Evolutionary conservation across 2,329 filamentous ascomycete genomes (phyloP).

Genomic region (Colletotrichum endophyticum): DNA sequence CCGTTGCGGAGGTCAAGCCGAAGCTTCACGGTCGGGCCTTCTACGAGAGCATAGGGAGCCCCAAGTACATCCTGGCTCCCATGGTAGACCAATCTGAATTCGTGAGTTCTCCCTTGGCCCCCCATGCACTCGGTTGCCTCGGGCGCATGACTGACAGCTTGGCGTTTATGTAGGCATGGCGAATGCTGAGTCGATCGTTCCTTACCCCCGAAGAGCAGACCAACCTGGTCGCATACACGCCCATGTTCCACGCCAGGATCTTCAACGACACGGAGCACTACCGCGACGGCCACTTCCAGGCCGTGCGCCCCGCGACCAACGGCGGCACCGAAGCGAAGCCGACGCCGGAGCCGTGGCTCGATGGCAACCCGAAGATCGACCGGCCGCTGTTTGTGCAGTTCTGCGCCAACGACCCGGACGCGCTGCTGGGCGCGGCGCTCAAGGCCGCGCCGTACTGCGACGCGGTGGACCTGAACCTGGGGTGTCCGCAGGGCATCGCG

Average conservation of each 20-base stretch:
- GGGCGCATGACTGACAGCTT: background rate
- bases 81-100: slow-evolving; percentile 99
- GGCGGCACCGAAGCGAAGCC: slow-evolving; percentile 2
- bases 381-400: slow-evolving; percentile 95
- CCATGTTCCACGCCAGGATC: slow-evolving; percentile 94
- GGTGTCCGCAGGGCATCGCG: slow-evolving; percentile 96
- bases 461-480: slow-evolving; percentile 92
- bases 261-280: slow-evolving; percentile 81
- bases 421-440: slow-evolving; percentile 78
- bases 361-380: slow-evolving; percentile 85
- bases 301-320: slow-evolving; percentile 45
- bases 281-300: slow-evolving; percentile 81
- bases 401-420: slow-evolving; percentile 86
- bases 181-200: slow-evolving; percentile 93
- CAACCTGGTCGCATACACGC: slow-evolving; percentile 84
- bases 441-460: slow-evolving; percentile 88
- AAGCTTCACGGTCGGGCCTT: slow-evolving; percentile 88
- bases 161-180: slow-evolving; percentile 75
- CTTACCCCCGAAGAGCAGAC: slow-evolving; percentile 69
- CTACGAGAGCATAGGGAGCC: slow-evolving; percentile 92
- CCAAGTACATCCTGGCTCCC: slow-evolving; percentile 88
- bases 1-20: background rate
- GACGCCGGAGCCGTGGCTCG: slow-evolving; percentile 63
- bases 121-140: background rate
- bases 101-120: slow-evolving; percentile 56